These are phyloP conservation scores for Aspergillus persii DNA, from an alignment of 2,329 filamentous ascomycete species.

Conservation along the genomic window DNA sequence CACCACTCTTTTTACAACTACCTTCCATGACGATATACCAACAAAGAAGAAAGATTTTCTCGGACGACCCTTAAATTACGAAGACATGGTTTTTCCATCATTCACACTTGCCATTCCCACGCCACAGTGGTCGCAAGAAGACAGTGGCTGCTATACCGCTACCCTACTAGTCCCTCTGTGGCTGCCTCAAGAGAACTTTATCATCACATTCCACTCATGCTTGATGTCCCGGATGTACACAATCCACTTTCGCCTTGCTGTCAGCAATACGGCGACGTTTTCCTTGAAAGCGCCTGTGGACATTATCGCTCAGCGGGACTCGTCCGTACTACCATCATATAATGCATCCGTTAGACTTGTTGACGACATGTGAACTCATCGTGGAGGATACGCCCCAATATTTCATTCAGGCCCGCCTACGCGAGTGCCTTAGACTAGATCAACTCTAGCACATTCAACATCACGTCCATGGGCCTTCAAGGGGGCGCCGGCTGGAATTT, in stretches of 20 bases:
- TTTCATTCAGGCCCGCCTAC: no score
- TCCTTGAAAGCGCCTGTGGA: slow-evolving; percentile 4
- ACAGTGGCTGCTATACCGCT: neutral
- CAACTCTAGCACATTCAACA: neutral
- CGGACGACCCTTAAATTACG: slow-evolving; percentile 10
- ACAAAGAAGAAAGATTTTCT: slow-evolving; percentile 12
- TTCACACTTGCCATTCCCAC: slow-evolving; percentile 9
- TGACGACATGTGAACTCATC: neutral
- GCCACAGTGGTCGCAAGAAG: slow-evolving; percentile 6
- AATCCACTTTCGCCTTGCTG: slow-evolving; percentile 9
- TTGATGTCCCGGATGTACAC: slow-evolving; percentile 12
- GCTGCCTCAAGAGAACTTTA: slow-evolving; percentile 13
- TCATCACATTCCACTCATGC: slow-evolving; percentile 18
- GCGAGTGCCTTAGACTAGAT: neutral
- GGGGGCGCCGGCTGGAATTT: no score
- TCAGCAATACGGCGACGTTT: slow-evolving; percentile 8
- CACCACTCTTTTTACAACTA: slow-evolving; percentile 15
- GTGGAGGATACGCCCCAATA: no score
- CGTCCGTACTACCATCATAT: slow-evolving; percentile 8
- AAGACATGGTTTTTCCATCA: slow-evolving; percentile 6
- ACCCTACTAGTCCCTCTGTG: slow-evolving; percentile 14
- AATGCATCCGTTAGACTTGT: slow-evolving; percentile 7
- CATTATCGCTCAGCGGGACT: slow-evolving; percentile 10
- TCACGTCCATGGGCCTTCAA: neutral
- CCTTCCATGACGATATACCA: neutral